A percentile compares a stretch with the other conserved stretches of the same genome.
These are phyloP conservation scores for Lentinula guzmanii DNA, from an alignment of 768 basidiomycete genomes.

Conservation along the genomic window DNA sequence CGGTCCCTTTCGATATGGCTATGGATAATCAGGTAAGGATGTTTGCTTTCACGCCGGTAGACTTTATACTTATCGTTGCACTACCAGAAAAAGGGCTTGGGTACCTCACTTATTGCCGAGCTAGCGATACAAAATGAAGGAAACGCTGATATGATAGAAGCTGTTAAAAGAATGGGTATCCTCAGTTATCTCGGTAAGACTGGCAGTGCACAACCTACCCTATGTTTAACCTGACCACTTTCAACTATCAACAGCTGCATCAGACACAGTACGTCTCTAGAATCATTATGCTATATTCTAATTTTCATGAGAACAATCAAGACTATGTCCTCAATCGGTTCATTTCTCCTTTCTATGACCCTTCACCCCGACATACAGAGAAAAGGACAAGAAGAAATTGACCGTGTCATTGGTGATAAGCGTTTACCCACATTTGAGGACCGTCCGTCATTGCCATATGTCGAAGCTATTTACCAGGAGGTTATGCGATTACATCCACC, in stretches of 20 bases:
- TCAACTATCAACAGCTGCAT: not conserved
- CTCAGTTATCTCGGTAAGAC: not conserved
- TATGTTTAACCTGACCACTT: not conserved
- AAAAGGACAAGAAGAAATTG: slow-evolving; percentile 5
- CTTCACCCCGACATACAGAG: not conserved
- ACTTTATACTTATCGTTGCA: not conserved
- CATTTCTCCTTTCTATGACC: slow-evolving; percentile 12
- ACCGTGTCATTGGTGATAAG: not conserved
- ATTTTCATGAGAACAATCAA: not conserved
- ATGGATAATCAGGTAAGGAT: not conserved
- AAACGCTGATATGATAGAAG: not conserved
- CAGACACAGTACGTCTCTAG: not conserved
- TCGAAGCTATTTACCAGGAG: slow-evolving; percentile 2
- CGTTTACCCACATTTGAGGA: slow-evolving; percentile 4
- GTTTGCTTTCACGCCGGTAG: not conserved
- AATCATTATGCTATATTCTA: not conserved
- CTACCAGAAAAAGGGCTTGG: not conserved
- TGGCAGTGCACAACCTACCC: not conserved
- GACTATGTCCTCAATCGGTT: slow-evolving; percentile 5
- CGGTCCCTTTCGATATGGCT: not conserved
- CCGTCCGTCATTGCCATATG: slow-evolving; percentile 1
- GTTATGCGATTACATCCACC: not conserved
- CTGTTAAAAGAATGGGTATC: not conserved
- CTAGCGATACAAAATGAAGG: not conserved
- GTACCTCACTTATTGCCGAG: not conserved